Conservation (phyloP, 2,329 filamentous ascomycete species). For the Xylariaceae sp. region DNA sequence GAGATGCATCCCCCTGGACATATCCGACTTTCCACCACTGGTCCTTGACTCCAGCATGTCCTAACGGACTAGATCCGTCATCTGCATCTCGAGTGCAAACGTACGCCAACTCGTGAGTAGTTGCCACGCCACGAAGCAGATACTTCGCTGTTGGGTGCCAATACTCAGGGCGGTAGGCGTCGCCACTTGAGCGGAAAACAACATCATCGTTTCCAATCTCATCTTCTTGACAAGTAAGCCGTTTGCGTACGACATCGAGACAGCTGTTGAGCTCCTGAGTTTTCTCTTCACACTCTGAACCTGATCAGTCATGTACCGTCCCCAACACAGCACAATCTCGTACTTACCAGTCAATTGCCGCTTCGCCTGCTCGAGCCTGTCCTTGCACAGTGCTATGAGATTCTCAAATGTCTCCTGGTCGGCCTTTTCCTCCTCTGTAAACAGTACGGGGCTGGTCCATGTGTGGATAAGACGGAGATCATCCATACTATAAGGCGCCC, state of each 20-base stretch:
- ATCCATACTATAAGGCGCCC: slow-evolving; percentile 24
- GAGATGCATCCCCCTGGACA: slow-evolving; percentile 34
- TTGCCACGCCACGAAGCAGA: slow-evolving; percentile 47
- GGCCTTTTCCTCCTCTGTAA: slow-evolving; percentile 32
- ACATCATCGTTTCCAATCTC: slow-evolving; percentile 29
- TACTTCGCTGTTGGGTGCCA: slow-evolving; percentile 41
- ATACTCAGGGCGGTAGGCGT: slow-evolving; percentile 31
- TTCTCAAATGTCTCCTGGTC: slow-evolving; percentile 31
- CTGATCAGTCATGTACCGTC: slow-evolving; percentile 12
- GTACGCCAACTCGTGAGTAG: slow-evolving; percentile 44
- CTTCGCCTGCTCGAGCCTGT: slow-evolving; percentile 33
- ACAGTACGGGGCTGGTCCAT: slow-evolving; percentile 37
- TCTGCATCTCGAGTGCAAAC: slow-evolving; percentile 42
- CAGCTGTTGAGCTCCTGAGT: slow-evolving; percentile 18
- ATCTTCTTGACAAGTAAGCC: slow-evolving; percentile 31
- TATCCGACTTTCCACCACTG: slow-evolving; percentile 55
- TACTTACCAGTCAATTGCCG: slow-evolving; percentile 35
- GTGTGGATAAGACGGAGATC: slow-evolving; percentile 34
- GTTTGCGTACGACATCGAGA: slow-evolving; percentile 26
- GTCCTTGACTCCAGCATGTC: slow-evolving; percentile 33
- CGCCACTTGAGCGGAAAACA: slow-evolving; percentile 25
- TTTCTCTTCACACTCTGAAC: slow-evolving; percentile 22
- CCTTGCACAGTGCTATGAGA: slow-evolving; percentile 33
- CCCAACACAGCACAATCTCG: not conserved
- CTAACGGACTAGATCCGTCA: slow-evolving; percentile 40